Evolutionary conservation across 2,329 filamentous ascomycete species (phyloP), one percentile per base, ranked within the genome.

Genomic region (Lachnellula hyalina): DNA sequence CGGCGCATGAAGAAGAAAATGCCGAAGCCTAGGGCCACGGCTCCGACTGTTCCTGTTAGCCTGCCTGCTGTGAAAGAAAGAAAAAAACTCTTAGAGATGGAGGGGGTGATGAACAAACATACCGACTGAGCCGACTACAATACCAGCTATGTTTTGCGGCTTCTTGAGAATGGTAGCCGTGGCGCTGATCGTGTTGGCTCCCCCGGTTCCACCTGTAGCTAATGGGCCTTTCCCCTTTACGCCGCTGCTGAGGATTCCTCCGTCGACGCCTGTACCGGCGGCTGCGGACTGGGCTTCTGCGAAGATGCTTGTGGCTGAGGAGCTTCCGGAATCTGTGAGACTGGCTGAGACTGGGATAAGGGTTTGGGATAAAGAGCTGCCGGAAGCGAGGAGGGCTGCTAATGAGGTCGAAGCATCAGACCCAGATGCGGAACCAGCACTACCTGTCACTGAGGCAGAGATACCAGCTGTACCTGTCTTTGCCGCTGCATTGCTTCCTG

Each of bases 1-100:
- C 53, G 51, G n/a, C 55, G 53, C 38, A 57, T 57, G 34, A 55
- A 17, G 40, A 58, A 56, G 49, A 61, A 56, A n/a, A 61, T 49
- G n/a, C 54, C 52, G 17, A 55, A 25, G 50, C 50, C 53, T 3
- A 61, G 32, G 17, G 52, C 49, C 2, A 58, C 41, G 4, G 49
- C 53, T 14, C 57, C 57, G 11, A 60, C 57, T 61, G 19, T 23
- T 44, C 5, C 41, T 32, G 32, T 25, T 25, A 15, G 17, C 11
- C 34, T 17, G 34, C 38, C 40, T 50, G 7, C 35, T 11, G 21
- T 21, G 21, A 21, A 21, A 21, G 21, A 21, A 21, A 21, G 21
- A 21, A 3, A 21, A 21, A 21, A 21, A 3, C 21, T 21, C 21
- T 3, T 21, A 21, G 21, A 3, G 21, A 4, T 21, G 3, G 11